Percentiles rank a stretch among this genome's conserved stretches.
Evolutionary conservation across 495 filamentous ascomycete species (phyloP).

Genomic region (Tuber melanosporum): DNA sequence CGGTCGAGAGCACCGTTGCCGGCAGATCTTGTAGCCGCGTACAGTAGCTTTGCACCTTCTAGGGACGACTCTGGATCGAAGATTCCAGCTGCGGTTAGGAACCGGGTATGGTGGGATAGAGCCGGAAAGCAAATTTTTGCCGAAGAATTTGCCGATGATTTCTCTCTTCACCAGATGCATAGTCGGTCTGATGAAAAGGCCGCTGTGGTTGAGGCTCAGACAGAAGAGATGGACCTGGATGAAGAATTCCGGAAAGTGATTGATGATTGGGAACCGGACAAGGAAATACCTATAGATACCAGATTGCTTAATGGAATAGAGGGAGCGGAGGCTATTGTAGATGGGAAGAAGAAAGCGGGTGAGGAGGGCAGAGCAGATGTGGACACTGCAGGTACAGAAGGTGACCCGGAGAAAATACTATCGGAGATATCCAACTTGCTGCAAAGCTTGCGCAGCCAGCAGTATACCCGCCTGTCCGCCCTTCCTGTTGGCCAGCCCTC

Average conservation of each 20-base stretch:
- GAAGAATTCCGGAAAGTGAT: slow-evolving; percentile 30
- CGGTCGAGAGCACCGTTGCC: slow-evolving; percentile 32
- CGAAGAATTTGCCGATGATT: slow-evolving; percentile 42
- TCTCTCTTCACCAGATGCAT: slow-evolving; percentile 24
- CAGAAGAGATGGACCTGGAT: slow-evolving; percentile 20
- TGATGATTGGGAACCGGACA: slow-evolving; percentile 33
- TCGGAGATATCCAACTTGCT: slow-evolving; percentile 60
- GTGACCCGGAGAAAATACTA: slow-evolving; percentile 51
- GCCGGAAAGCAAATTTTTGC: slow-evolving; percentile 53
- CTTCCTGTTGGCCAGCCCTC: slow-evolving; percentile 38
- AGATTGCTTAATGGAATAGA: slow-evolving; percentile 40
- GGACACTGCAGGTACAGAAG: slow-evolving; percentile 15
- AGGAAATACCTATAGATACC: slow-evolving; percentile 44
- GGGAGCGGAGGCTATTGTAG: not conserved
- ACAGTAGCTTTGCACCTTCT: slow-evolving; percentile 67
- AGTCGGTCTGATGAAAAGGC: slow-evolving; percentile 8
- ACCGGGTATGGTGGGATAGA: slow-evolving; percentile 62
- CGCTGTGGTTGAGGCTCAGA: slow-evolving; percentile 18
- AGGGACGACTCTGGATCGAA: slow-evolving; percentile 58
- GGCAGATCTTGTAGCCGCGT: slow-evolving; percentile 46
- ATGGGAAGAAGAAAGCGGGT: slow-evolving; percentile 12
- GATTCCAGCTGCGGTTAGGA: slow-evolving; percentile 54
- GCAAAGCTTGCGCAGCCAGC: slow-evolving; percentile 61
- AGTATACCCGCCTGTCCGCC: slow-evolving; percentile 53
- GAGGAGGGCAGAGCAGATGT: slow-evolving; percentile 36